Evolutionary conservation across 2,329 filamentous ascomycete genomes (phyloP), one percentile per base, ranked within the genome.

Genomic region (Ceratocystis cacaofunesta): DNA sequence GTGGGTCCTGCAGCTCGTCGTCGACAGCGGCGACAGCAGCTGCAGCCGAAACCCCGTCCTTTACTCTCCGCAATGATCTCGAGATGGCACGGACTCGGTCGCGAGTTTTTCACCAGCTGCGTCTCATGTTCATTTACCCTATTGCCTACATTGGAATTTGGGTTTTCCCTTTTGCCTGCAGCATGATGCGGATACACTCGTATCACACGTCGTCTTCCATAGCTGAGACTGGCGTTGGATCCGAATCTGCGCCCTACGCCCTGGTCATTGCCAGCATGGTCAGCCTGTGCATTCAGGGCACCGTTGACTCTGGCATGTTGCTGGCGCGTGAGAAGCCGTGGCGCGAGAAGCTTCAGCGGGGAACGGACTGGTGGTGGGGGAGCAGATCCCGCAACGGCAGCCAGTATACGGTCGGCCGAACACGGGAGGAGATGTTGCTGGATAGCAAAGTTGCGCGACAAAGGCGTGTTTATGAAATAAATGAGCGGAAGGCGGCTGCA

Each of bases 71-170:
- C 4, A 60, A 36, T 62, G 65, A 70, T 2, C 70, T 71, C 0
- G 72, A 71, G 3, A 73, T 77, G 57, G 68, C 72, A 22, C 71
- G 73, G 58, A 72, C 80, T 7, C 79, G 84, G 12, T 46, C 79
- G 17, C 82, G 80, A 66, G 85, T 89, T 67, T 80, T 82, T 57
- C 81, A 85, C 8, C 87, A 91, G 70, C 78, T 91, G 1, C 82
- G 86, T 41, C 80, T 87, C 36, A 78, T 91, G 19, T 90, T 92
- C 74, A 83, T 90, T 61, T 92, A 92, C 72, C 89, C 89, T 0
- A 72, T 86, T 19, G 80, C 88, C 3, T 92, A 92, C 73, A 78
- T 88, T 22, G 73, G 83, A 3, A 82, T 89, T 69, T 92, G 89
- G 89, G 75, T 87, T 2, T 75, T 88, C 6, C 88, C 89, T 0